Evolutionary conservation across 2,329 filamentous ascomycete genomes (phyloP).

Genomic region (Aspergillus ibericus): DNA sequence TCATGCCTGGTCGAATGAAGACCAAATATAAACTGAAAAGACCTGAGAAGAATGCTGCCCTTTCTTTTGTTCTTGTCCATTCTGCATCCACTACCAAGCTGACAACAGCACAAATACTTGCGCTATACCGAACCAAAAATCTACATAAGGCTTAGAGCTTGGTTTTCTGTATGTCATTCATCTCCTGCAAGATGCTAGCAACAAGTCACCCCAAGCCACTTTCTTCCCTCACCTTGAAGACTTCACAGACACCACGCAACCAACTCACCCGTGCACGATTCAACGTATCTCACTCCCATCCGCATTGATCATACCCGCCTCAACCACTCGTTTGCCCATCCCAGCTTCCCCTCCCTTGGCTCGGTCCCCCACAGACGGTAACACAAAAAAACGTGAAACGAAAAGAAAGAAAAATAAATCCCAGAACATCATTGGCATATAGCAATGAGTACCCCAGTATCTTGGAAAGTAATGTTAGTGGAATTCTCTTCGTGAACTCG

Average conservation of each 20-base stretch:
- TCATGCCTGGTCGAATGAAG: constrained; percentile 38
- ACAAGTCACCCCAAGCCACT: neutral
- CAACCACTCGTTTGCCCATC: neutral
- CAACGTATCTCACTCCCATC: neutral
- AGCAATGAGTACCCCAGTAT: constrained; percentile 3
- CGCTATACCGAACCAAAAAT: neutral
- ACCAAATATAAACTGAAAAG: constrained; percentile 46
- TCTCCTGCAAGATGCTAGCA: neutral
- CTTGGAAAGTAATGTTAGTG: neutral
- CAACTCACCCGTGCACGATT: neutral
- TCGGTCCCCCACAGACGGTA: neutral
- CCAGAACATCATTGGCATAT: constrained; percentile 5
- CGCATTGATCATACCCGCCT: neutral
- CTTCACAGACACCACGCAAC: neutral
- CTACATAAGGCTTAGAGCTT: neutral
- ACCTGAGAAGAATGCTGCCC: constrained; percentile 43
- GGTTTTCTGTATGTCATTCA: neutral
- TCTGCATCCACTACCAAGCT: neutral
- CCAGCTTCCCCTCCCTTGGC: neutral
- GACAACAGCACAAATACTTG: neutral
- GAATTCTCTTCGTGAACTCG: constrained; percentile 7
- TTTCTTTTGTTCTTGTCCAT: neutral
- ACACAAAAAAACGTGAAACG: constrained; percentile 15
- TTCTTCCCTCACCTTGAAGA: neutral
- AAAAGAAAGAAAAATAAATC: constrained; percentile 16